Percentiles rank a stretch among this genome's conserved stretches.
Conservation (phyloP, 2,329 filamentous ascomycete genomes). For the Plectosphaerella plurivora region DNA sequence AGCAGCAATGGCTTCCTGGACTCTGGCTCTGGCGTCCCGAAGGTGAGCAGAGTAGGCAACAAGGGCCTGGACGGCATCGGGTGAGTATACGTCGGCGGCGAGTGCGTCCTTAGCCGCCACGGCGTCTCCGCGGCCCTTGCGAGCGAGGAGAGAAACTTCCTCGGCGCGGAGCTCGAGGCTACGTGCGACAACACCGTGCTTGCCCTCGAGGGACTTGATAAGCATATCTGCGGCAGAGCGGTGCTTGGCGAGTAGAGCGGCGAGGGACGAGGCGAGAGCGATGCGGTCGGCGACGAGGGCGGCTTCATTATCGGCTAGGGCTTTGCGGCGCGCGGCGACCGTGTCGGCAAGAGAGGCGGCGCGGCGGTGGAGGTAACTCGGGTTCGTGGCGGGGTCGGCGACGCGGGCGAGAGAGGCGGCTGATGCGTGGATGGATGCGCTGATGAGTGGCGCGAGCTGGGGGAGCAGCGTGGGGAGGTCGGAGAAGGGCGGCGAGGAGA, state of each 20-base stretch:
- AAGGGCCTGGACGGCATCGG: constrained; percentile 37
- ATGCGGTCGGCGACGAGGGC: constrained; percentile 34
- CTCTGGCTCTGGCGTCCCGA: constrained; percentile 39
- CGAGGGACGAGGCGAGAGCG: constrained; percentile 29
- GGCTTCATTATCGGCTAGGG: constrained; percentile 22
- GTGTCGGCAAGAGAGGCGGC: constrained; percentile 43
- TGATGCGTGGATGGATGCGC: constrained; percentile 41
- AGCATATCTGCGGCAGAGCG: constrained; percentile 34
- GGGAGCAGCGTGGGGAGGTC: constrained; percentile 44
- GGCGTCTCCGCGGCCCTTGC: constrained; percentile 33
- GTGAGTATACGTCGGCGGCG: constrained; percentile 37
- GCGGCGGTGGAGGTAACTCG: constrained; percentile 53
- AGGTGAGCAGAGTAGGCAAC: constrained; percentile 44
- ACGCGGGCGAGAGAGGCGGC: constrained; percentile 45
- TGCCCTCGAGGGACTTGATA: constrained; percentile 47
- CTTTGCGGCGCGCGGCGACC: constrained; percentile 28
- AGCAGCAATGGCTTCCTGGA: constrained; percentile 36
- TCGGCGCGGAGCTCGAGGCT: constrained; percentile 46
- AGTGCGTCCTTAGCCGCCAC: constrained; percentile 27
- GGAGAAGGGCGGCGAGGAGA: constrained; percentile 45
- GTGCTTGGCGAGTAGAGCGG: constrained; percentile 33
- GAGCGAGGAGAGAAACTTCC: constrained; percentile 37
- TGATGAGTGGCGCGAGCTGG: constrained; percentile 40
- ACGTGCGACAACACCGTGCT: constrained; percentile 48
- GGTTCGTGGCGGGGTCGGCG: constrained; percentile 43